Base-by-base conservation (phyloP, 257 asterid genomes). In the Apocynum venetum region DNA sequence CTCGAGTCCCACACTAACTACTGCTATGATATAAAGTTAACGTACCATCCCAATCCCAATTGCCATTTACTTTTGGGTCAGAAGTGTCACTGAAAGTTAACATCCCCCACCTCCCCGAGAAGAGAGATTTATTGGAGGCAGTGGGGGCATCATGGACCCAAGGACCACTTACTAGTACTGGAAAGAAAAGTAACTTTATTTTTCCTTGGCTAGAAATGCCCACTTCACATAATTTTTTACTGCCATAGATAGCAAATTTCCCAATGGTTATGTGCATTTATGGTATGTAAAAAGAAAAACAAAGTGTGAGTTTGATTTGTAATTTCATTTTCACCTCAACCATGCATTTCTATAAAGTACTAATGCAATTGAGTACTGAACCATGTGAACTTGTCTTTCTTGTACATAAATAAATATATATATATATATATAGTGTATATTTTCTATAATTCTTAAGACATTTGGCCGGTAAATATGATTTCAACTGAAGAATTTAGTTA, bases 171-270 rank as follows among this genome's bases (percentile, higher is more conserved):
- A 10, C 13, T 3, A 43, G 7, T 43, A 17, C 6, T 51, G 41
- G 44, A 67, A 46, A 59, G 31, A 70, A 78, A 78, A 47, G 76
- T 56, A 70, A 78, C 60, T 43, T 70, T 79, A 10, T 14, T 69
- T 19, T 46, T 25, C 71, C 38, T 67, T 67, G 72, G 56, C 71
- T 69, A 56, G 61, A 80, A 68, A 80, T 74, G 76, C 40, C 47
- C 56, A 74, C 60, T 74, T 68, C 76, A 35, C 71, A 66, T 46
- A 35, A 80, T 31, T 43, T 46, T 80, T 41, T 20, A 44, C 76
- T 79, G 65, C 76, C 79, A 67, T 67, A 52, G 46, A 74, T 66
- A 74, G 79, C 72, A 74, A 80, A 56, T 46, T 59, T 44, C 31
- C 51, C 4, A 38, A 67, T 17, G 49, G 36, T 65, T 36, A 52